A percentile compares a stretch with the other conserved stretches of the same genome.
Conservation (phyloP, 805 yeast genomes). For the Clavispora carvajalis region DNA sequence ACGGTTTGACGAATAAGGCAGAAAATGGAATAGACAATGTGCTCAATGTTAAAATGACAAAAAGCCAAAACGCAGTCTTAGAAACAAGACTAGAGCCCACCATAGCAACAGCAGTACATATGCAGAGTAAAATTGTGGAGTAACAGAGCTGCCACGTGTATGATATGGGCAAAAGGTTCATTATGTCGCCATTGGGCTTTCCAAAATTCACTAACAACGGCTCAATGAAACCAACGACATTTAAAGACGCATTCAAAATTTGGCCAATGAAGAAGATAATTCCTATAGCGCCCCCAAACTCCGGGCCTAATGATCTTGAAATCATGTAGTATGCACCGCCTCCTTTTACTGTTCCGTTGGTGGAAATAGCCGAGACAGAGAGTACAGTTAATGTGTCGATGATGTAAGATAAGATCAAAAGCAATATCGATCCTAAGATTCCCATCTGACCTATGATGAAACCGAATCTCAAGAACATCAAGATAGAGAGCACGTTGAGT, state of each 20-base stretch:
- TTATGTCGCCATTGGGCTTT: conserved; percentile 47
- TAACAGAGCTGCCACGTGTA: conserved; percentile 65
- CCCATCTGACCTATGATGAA: conserved; percentile 96
- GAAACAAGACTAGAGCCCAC: conserved; percentile 81
- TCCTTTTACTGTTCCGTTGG: conserved; percentile 95
- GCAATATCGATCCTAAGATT: conserved; percentile 63
- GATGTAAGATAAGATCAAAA: conserved; percentile 67
- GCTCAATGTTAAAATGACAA: conserved; percentile 59
- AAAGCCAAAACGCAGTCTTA: conserved; percentile 71
- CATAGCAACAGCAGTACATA: conserved; percentile 71
- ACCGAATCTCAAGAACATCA: conserved; percentile 94
- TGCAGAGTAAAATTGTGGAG: conserved; percentile 60
- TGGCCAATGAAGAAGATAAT: conserved; percentile 93
- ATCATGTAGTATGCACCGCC: conserved; percentile 99
- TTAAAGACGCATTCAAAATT: conserved; percentile 83
- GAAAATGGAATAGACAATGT: conserved; percentile 83
- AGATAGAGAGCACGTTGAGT: conserved; percentile 83
- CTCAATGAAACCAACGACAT: conserved; percentile 93
- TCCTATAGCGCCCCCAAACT: conserved; percentile 97
- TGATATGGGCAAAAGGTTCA: conserved; percentile 60
- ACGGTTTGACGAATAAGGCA: conserved; percentile 56
- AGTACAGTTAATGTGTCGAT: conserved; percentile 82
- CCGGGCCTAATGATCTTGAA: conserved; percentile 91
- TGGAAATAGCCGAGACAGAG: conserved; percentile 91
- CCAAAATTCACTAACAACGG: conserved; percentile 84